These are phyloP conservation scores for Myriosclerotinia scirpicola DNA, from an alignment of 2,329 filamentous ascomycete genomes.

Conservation along the genomic window DNA sequence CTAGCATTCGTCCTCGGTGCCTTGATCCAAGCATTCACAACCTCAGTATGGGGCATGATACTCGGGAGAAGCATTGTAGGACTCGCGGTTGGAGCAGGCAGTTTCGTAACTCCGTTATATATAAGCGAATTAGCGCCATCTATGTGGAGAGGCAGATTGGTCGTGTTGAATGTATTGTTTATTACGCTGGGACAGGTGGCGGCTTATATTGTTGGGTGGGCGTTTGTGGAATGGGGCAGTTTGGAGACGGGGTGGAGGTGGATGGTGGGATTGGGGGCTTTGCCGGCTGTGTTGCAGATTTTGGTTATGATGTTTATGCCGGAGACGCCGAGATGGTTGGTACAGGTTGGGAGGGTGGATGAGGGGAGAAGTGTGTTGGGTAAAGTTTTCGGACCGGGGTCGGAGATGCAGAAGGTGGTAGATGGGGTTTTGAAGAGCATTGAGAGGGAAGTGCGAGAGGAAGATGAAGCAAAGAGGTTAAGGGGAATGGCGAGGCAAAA, in stretches of 20 bases:
- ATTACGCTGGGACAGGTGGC: constrained; percentile 87
- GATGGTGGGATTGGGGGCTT: constrained; percentile 84
- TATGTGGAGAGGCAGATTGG: constrained; percentile 71
- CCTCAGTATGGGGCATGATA: constrained; percentile 63
- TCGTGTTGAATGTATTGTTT: constrained; percentile 79
- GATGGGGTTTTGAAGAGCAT: constrained; percentile 66
- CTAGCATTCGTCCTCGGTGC: constrained; percentile 69
- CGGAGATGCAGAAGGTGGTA: constrained; percentile 49
- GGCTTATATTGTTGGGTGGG: constrained; percentile 82
- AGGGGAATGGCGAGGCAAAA: constrained; percentile 32
- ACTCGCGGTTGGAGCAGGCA: constrained; percentile 71
- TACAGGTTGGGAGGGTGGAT: constrained; percentile 62
- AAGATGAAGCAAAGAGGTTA: constrained; percentile 51
- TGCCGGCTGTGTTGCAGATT: constrained; percentile 73
- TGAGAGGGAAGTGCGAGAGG: constrained; percentile 71
- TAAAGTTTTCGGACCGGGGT: constrained; percentile 58
- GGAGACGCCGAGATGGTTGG: constrained; percentile 86
- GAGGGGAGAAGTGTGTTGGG: constrained; percentile 65
- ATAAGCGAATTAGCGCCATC: constrained; percentile 84
- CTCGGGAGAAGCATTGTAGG: constrained; percentile 68
- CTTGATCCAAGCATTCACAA: constrained; percentile 59
- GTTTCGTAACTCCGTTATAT: constrained; percentile 82
- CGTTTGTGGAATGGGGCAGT: constrained; percentile 58
- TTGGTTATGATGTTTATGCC: constrained; percentile 71
- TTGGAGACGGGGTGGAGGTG: constrained; percentile 72